Conservation (phyloP, 2,329 filamentous ascomycete species). For the Fusarium humuli region DNA sequence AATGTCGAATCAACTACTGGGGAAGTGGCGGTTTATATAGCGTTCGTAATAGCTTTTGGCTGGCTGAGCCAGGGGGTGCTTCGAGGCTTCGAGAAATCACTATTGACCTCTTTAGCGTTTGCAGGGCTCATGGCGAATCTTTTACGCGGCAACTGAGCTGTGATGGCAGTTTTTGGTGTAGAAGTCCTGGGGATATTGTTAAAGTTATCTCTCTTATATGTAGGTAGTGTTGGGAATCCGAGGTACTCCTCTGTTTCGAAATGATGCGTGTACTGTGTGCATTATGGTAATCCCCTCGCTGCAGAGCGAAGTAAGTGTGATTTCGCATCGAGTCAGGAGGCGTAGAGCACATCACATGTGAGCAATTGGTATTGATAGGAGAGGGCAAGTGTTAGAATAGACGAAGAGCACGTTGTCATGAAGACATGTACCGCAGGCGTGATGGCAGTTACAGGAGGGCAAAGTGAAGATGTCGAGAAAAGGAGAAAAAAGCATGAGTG, state of each 20-base stretch:
- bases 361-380: background rate
- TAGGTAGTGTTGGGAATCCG: background rate
- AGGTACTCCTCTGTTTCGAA: background rate
- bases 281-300: background rate
- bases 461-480: background rate
- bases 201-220: background rate
- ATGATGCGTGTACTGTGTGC: background rate
- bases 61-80: slow-evolving; percentile 17
- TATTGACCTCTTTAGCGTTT: slow-evolving; percentile 18
- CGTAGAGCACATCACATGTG: background rate
- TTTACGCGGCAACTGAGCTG: slow-evolving; percentile 5
- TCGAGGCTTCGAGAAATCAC: slow-evolving; percentile 13
- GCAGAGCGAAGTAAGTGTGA: background rate
- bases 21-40: slow-evolving; percentile 26
- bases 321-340: background rate
- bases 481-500: background rate
- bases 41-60: slow-evolving; percentile 28
- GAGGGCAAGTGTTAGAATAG: background rate
- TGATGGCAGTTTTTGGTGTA: background rate
- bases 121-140: slow-evolving; percentile 17
- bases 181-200: background rate
- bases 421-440: background rate
- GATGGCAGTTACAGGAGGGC: background rate
- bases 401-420: background rate
- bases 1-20: slow-evolving; percentile 19